phyloP scores from a whole-genome alignment of 2,329 filamentous ascomycete species.

The Pseudogymnoascus sp. region DNA sequence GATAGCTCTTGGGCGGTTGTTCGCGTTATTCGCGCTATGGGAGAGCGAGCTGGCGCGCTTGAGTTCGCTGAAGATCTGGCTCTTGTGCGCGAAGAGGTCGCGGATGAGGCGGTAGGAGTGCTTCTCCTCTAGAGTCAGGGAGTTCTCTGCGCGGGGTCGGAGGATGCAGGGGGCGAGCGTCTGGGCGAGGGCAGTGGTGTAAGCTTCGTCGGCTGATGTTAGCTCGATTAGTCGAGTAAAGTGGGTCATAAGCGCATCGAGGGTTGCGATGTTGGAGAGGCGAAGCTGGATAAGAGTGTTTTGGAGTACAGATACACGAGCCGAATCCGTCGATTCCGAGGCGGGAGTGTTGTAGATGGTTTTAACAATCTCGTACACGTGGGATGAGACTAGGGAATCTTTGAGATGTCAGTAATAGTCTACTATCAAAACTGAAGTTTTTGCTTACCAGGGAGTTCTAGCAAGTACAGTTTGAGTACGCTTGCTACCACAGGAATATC shows the following conservation, averaged over 20 bases:
- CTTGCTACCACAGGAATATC: conserved; percentile 92
- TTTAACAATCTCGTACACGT: conserved; percentile 97
- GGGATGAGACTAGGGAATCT: conserved; percentile 97
- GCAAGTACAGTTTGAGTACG: conserved; percentile 84
- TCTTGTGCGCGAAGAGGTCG: conserved; percentile 88
- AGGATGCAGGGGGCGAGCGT: conserved; percentile 77
- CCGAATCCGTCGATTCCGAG: conserved; percentile 65
- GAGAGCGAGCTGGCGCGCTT: conserved; percentile 75
- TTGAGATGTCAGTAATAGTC: conserved; percentile 19
- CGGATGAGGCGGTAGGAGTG: conserved; percentile 84
- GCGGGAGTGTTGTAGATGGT: conserved; percentile 85
- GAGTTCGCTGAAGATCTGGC: conserved; percentile 87
- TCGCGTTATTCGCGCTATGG: conserved; percentile 47
- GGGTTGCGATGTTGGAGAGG: conserved; percentile 95
- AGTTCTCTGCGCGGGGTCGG: conserved; percentile 77
- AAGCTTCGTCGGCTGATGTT: conserved; percentile 88
- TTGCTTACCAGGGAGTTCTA: conserved; percentile 78
- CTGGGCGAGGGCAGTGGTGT: conserved; percentile 64
- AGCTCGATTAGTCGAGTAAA: conserved; percentile 95
- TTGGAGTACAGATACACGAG: conserved; percentile 83
- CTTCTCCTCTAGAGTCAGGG: conserved; percentile 89
- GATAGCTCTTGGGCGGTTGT: conserved; percentile 70
- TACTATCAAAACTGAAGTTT: conserved; percentile 23
- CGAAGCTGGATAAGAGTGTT: conserved; percentile 91
- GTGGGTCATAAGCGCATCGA: conserved; percentile 96